These are phyloP conservation scores for Fusarium hainanense DNA, from an alignment of 2,329 filamentous ascomycete species.

Conservation along the genomic window DNA sequence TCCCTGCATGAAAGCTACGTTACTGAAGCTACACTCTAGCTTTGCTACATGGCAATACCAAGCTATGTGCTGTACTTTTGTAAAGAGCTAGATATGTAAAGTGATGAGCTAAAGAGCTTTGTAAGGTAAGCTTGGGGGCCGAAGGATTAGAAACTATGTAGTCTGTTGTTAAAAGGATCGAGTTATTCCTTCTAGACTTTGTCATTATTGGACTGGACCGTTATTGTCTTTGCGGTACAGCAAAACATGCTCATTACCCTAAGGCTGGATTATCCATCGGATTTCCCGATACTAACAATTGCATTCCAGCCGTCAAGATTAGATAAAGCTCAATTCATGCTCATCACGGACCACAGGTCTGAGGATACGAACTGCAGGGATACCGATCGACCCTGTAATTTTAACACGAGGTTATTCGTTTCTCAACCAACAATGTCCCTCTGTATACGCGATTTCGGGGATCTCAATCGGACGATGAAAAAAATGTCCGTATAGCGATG, in stretches of 20 bases:
- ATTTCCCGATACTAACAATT: background rate
- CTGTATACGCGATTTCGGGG: background rate
- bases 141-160: background rate
- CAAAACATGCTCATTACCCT: background rate
- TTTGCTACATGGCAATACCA: background rate
- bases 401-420: background rate
- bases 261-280: background rate
- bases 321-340: background rate
- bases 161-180: background rate
- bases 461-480: background rate
- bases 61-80: background rate
- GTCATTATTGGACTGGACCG: background rate
- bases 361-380: conserved; percentile 14
- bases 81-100: background rate
- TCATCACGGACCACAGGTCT: conserved; percentile 1
- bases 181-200: background rate
- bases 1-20: conserved; percentile 1
- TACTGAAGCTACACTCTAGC: background rate
- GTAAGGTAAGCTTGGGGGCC: background rate
- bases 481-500: too few relatives aligned
- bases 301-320: background rate
- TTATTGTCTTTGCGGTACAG: background rate
- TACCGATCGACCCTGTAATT: background rate
- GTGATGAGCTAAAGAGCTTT: background rate
- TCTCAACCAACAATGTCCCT: background rate